Conservation (phyloP, 495 filamentous ascomycete species). For the Filosporella fistucella region DNA sequence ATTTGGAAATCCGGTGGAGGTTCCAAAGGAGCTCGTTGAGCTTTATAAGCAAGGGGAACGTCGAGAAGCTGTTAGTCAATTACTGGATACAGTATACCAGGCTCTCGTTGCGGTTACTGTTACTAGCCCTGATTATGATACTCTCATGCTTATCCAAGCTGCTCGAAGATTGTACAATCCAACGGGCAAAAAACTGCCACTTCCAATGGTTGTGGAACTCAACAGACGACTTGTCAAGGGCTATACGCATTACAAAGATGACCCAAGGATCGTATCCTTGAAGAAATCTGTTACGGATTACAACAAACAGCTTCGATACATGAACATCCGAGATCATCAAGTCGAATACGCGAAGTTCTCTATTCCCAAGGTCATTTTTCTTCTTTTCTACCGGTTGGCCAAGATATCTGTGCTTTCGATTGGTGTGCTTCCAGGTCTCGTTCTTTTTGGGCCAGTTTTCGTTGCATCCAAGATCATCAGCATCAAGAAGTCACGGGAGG, state of each 20-base stretch:
- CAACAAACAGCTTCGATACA: slow-evolving; percentile 79
- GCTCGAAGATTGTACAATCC: slow-evolving; percentile 91
- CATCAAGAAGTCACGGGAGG: slow-evolving; percentile 84
- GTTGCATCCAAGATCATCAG: slow-evolving; percentile 84
- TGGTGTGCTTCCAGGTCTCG: slow-evolving; percentile 78
- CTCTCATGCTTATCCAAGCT: slow-evolving; percentile 96
- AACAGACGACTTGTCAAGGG: slow-evolving; percentile 91
- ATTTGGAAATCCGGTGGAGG: slow-evolving; percentile 83
- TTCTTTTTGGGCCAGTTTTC: slow-evolving; percentile 91
- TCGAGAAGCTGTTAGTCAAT: slow-evolving; percentile 73
- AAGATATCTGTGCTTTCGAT: slow-evolving; percentile 74
- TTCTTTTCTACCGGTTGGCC: slow-evolving; percentile 70
- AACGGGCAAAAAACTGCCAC: slow-evolving; percentile 86
- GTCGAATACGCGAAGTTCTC: slow-evolving; percentile 88
- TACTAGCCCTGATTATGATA: slow-evolving; percentile 92
- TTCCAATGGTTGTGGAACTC: slow-evolving; percentile 92
- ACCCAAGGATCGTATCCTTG: slow-evolving; percentile 75
- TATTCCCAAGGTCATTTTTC: slow-evolving; percentile 65
- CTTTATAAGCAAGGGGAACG: slow-evolving; percentile 78
- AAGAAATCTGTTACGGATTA: slow-evolving; percentile 78
- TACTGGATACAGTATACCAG: slow-evolving; percentile 84
- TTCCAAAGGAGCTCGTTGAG: slow-evolving; percentile 76
- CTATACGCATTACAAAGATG: slow-evolving; percentile 89
- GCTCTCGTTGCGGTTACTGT: slow-evolving; percentile 86
- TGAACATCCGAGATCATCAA: slow-evolving; percentile 92